Evolutionary conservation across 768 basidiomycete genomes (phyloP), one percentile per base, ranked within the genome.

Genomic region (Termitomyces sp.): DNA sequence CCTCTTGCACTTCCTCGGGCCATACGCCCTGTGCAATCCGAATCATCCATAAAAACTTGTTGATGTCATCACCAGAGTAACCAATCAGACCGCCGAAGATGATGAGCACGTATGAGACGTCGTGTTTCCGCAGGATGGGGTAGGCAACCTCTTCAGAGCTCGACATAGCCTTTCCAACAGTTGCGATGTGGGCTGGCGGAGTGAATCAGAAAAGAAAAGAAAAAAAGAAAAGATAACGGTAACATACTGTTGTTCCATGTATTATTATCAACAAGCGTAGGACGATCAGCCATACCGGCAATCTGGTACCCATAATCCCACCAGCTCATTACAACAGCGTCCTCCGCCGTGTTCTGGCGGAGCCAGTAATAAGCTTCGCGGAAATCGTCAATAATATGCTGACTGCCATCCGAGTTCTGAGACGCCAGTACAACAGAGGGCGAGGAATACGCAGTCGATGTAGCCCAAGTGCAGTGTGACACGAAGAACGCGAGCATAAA

Each of bases 231-330:
- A 46, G 49, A 41, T 51, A 51, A n/a, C 34, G 1, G 41, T 28
- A 2, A 80, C 91, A 67, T 66, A 91, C 94, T 99, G 75, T 98
- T 98, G 73, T 99, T 98, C 97, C 97, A 98, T 0, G 97, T 99
- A 70, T 98, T 98, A 75, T 99, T 98, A 73, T 99, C 96, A 20
- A 98, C 96, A 63, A 98, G 75, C 1, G 96, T 98, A 15, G 94
- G 87, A 46, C 96, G 78, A 74, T 98, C 94, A 24, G 97, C 95
- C 92, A 98, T 97, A 41, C 97, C 97, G 41, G 97, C 97, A 67
- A 98, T 98, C 73, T 98, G 96, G 70, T 99, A 98, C 29, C 96
- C 97, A 64, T 98, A 99, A 75, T 98, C 97, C 97, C 97, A 98
- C 97, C 97, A 99, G 60, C 90, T 92, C 94, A 96, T 95, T 26